Evolutionary conservation across 1,284 basidiomycete species (phyloP).

Genomic region (Coniferiporia weirii): DNA sequence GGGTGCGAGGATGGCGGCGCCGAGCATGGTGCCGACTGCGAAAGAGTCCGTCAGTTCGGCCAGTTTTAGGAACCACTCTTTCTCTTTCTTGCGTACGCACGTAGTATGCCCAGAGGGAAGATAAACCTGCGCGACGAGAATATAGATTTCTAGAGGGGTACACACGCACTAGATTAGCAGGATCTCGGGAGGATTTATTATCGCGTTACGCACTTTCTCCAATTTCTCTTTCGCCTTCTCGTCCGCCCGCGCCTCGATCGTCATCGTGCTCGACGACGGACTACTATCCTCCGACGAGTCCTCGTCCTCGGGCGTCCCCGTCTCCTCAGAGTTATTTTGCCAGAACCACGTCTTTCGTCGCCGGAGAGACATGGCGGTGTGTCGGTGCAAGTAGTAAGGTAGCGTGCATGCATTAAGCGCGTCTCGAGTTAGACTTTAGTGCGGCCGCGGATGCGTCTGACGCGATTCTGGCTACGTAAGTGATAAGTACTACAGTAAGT

Average conservation of each 20-base stretch:
- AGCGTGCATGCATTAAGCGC: neutral
- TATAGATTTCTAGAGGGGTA: neutral
- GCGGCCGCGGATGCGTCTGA: neutral
- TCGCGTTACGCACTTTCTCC: slow-evolving; percentile 1
- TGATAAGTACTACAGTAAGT: neutral
- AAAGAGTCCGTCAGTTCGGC: neutral
- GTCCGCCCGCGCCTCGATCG: neutral
- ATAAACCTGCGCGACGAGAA: slow-evolving; percentile 35
- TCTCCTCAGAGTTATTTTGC: neutral
- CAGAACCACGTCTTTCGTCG: slow-evolving; percentile 4
- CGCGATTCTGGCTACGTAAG: neutral
- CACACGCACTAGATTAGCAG: neutral
- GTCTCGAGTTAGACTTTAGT: too few species aligned
- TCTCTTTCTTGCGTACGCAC: slow-evolving; percentile 32
- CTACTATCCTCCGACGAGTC: neutral
- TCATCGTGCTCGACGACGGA: neutral
- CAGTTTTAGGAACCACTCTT: too few species aligned
- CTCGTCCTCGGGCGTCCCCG: neutral
- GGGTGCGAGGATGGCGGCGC: slow-evolving; percentile 52
- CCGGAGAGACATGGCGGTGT: slow-evolving; percentile 1
- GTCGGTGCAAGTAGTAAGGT: neutral
- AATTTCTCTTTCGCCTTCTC: slow-evolving; percentile 5
- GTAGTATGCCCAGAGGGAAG: slow-evolving; percentile 43
- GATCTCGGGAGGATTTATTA: neutral
- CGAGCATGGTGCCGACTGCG: slow-evolving; percentile 60